Conservation (phyloP, 2,329 filamentous ascomycete species). For the Aspergillus unguis region DNA sequence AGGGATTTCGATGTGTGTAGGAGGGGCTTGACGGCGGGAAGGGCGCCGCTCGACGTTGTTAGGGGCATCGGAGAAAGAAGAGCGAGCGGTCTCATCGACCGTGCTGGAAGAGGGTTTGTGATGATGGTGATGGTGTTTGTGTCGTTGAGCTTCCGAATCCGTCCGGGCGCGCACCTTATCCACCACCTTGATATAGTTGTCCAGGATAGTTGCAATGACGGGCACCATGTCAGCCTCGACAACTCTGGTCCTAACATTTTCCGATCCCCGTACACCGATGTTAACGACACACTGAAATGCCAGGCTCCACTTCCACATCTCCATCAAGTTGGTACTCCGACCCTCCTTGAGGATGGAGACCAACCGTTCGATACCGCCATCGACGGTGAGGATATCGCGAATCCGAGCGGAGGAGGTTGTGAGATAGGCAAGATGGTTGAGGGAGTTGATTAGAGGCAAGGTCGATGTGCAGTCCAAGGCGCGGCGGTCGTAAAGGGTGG, state of each 20-base stretch:
- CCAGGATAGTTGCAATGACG: conserved; percentile 94
- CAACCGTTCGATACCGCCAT: conserved; percentile 94
- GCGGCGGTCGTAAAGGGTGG: conserved; percentile 93
- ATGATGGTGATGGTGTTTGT: conserved; percentile 24
- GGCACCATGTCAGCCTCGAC: conserved; percentile 99
- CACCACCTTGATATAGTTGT: conserved; percentile 96
- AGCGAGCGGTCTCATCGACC: conserved; percentile 27
- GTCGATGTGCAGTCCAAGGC: conserved; percentile 98
- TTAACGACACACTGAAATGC: conserved; percentile 99
- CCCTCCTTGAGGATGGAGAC: conserved; percentile 98
- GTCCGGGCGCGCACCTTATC: conserved; percentile 86
- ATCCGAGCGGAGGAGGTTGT: conserved; percentile 97
- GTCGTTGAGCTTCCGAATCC: conserved; percentile 68
- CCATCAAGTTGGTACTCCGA: conserved; percentile 96
- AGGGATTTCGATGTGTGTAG: conserved; percentile 78
- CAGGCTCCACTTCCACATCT: conserved; percentile 99
- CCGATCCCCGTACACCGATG: conserved; percentile 93
- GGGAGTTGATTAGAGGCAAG: conserved; percentile 93
- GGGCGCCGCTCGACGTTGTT: conserved; percentile 53
- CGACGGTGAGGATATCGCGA: conserved; percentile 94
- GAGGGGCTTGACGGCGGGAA: conserved; percentile 74
- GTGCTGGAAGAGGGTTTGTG: conserved; percentile 27
- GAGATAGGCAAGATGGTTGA: conserved; percentile 97
- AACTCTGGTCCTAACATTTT: conserved; percentile 87
- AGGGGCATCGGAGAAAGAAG: conserved; percentile 49